These are phyloP conservation scores for Sindora glabra DNA, from an alignment of 306 rosid genomes.

Conservation along the genomic window DNA sequence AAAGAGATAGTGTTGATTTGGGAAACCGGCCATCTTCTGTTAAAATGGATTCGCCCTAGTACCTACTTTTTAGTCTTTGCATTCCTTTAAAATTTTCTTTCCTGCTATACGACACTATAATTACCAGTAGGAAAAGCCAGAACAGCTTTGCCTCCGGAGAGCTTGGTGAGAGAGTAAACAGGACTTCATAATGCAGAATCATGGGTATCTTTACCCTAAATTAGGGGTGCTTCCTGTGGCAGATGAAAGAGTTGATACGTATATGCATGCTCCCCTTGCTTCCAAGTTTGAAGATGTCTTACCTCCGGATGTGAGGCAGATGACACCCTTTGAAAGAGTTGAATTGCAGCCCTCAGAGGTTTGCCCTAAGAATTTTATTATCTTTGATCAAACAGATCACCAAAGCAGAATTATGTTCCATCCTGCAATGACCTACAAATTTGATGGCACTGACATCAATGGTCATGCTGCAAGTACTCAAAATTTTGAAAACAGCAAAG, in stretches of 20 bases:
- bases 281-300: constrained; percentile 42
- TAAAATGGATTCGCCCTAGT: constrained; percentile 42
- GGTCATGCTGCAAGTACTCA: constrained; percentile 35
- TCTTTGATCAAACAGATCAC: constrained; percentile 79
- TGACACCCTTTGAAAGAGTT: constrained; percentile 56
- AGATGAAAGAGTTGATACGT: constrained; percentile 42
- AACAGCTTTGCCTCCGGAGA: constrained; percentile 21
- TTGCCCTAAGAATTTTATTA: constrained; percentile 81
- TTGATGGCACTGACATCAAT: constrained; percentile 44
- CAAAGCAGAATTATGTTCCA: constrained; percentile 74
- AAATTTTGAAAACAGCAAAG: constrained; percentile 32
- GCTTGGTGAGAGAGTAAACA: constrained; percentile 17
- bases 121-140: constrained; percentile 28
- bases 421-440: constrained; percentile 67
- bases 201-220: constrained; percentile 46
- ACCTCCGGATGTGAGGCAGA: constrained; percentile 48
- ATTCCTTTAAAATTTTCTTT: constrained; percentile 31
- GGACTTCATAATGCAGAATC: constrained; percentile 58
- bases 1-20: constrained; percentile 37
- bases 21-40: constrained; percentile 28
- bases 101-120: constrained; percentile 31
- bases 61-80: constrained; percentile 29
- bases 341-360: constrained; percentile 72
- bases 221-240: constrained; percentile 39
- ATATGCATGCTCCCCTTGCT: constrained; percentile 50